Evolutionary conservation across 2,329 filamentous ascomycete species (phyloP).

Genomic region (Myriosclerotinia duriaeana): DNA sequence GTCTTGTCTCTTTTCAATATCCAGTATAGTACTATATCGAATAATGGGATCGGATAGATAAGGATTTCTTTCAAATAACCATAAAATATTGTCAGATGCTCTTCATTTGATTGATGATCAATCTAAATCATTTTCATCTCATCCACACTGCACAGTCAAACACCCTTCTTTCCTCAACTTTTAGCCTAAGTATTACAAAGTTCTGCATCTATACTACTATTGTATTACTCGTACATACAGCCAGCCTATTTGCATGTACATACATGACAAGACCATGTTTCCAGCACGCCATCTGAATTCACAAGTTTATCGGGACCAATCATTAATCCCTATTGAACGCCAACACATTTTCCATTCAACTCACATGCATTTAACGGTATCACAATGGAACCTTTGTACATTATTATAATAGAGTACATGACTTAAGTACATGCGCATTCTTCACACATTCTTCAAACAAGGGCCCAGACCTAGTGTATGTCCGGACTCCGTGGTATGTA

Average conservation of each 20-base stretch:
- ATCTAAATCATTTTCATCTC: conserved; percentile 1
- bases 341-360: conserved; percentile 1
- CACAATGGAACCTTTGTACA: conserved; percentile 15
- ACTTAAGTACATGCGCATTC: background rate
- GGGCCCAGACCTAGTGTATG: background rate
- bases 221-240: background rate
- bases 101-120: background rate
- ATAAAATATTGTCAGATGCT: background rate
- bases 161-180: background rate
- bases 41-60: background rate
- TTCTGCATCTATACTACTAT: background rate
- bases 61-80: background rate
- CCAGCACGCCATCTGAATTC: background rate
- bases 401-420: background rate
- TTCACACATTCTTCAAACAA: background rate
- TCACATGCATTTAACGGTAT: conserved; percentile 13
- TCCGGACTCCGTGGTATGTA: background rate
- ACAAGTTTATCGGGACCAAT: background rate
- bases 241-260: background rate
- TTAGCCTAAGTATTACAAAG: conserved; percentile 1
- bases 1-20: no score
- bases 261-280: background rate
- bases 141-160: background rate
- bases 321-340: background rate
- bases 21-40: no score